Base-by-base conservation (phyloP, 1,284 basidiomycete genomes). In the Sporisorium iseilematis-ciliati region DNA sequence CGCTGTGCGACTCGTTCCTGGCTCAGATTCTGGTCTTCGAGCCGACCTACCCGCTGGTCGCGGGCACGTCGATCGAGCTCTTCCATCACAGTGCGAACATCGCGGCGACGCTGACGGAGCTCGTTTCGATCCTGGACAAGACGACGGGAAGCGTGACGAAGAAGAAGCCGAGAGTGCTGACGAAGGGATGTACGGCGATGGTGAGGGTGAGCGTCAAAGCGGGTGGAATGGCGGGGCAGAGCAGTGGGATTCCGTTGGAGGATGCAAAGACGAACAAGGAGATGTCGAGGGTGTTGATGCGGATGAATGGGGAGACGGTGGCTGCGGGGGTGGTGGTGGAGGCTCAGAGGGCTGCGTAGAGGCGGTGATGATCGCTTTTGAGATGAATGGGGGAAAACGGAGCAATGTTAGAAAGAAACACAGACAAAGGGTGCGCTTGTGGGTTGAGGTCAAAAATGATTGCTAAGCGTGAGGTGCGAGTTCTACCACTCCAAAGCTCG, bases 1-100 rank as follows among this genome's bases (percentile, higher is more conserved):
- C 92, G 2, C 88, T 98, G 18, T 91, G 90, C 1, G 90, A 90
- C 1, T 87, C 88, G 6, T 96, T 98, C 85, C 90, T 88, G 1
- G 94, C 94, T 1, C 91, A 94, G 72, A 91, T 99, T 74, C 92
- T 99, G 57, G 90, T 97, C 2, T 99, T 99, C 84, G 95, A 98
- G 84, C 90, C 95, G 7, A 89, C 92, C 66, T 89, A 93, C 43
- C 97, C 97, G 0, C 92, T 99, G 75, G 93, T 92, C 18, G 88
- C 91, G 0, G 97, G 96, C 38, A 89, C 93, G 59, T 91, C 93
- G 41, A 92, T 95, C 84, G 83, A 84, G 38, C 87, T 99, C 5
- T 98, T 94, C 87, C 94, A 97, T 84, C 95, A 99, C 85, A 95
- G 94, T 1, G 90, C 91, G 58, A 94, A 98, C 83, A 90, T 97